A percentile compares a stretch with the other conserved stretches of the same genome.
Evolutionary conservation across 2,329 filamentous ascomycete species (phyloP).

Genomic region (Fusarium tupiense): DNA sequence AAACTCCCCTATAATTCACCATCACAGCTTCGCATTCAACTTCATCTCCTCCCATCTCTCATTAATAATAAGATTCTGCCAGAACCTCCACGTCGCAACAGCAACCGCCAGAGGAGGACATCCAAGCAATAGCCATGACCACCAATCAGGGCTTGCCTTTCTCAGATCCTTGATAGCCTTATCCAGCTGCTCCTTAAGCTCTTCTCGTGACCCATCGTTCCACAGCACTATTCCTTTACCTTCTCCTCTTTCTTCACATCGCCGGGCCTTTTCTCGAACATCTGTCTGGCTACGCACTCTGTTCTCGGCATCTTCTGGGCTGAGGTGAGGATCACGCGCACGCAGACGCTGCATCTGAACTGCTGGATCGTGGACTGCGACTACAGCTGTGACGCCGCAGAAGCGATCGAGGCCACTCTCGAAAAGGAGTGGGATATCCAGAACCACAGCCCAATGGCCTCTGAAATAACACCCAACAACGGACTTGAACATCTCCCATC

Average conservation of each 20-base stretch:
- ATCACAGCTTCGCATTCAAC: slow-evolving; percentile 41
- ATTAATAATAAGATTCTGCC: slow-evolving; percentile 76
- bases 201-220: slow-evolving; percentile 83
- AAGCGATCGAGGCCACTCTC: slow-evolving; percentile 87
- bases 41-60: slow-evolving; percentile 73
- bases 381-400: slow-evolving; percentile 87
- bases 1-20: not conserved
- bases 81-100: slow-evolving; percentile 76
- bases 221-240: slow-evolving; percentile 83
- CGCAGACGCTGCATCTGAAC: slow-evolving; percentile 85
- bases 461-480: slow-evolving; percentile 77
- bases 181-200: slow-evolving; percentile 74
- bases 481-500: slow-evolving; percentile 80
- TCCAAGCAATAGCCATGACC: slow-evolving; percentile 76
- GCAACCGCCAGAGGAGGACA: slow-evolving; percentile 79
- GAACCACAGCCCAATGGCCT: slow-evolving; percentile 87
- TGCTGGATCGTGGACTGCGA: slow-evolving; percentile 81
- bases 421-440: slow-evolving; percentile 92
- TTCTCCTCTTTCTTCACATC: slow-evolving; percentile 72
- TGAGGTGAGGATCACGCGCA: slow-evolving; percentile 80
- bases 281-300: slow-evolving; percentile 88
- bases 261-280: slow-evolving; percentile 81
- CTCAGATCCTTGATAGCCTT: slow-evolving; percentile 72
- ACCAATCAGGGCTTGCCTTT: slow-evolving; percentile 78
- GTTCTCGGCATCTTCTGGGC: slow-evolving; percentile 86